Percentiles rank a stretch among this genome's conserved stretches.
These are phyloP conservation scores for Sporothrix sp. DNA, from an alignment of 2,329 filamentous ascomycete species.

Conservation along the genomic window DNA sequence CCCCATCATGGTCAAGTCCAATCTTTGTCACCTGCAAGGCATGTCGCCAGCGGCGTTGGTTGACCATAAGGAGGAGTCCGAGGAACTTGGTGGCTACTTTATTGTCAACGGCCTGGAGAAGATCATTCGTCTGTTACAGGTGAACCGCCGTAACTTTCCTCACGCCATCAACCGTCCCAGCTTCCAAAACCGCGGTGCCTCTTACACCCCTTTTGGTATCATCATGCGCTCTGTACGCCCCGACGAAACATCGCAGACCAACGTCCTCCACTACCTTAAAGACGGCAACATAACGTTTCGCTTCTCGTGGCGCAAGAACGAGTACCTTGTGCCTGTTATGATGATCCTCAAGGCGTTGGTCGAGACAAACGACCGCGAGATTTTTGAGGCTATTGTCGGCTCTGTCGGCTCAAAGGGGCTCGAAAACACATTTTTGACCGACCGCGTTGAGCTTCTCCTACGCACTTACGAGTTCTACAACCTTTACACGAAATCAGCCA, in stretches of 20 bases:
- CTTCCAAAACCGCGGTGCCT: conserved; percentile 75
- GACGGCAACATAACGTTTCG: conserved; percentile 96
- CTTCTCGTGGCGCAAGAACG: conserved; percentile 96
- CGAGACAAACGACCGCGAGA: conserved; percentile 92
- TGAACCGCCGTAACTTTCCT: conserved; percentile 86
- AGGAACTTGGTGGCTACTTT: conserved; percentile 94
- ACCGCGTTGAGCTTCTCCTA: conserved; percentile 83
- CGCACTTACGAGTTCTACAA: conserved; percentile 89
- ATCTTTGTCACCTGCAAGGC: conserved; percentile 80
- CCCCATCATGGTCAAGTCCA: conserved; percentile 92
- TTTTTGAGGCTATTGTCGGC: conserved; percentile 89
- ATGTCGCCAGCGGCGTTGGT: conserved; percentile 77
- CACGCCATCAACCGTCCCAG: conserved; percentile 88
- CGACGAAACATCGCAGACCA: conserved; percentile 97
- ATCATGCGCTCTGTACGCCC: conserved; percentile 85
- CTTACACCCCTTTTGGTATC: conserved; percentile 84
- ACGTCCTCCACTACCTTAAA: conserved; percentile 88
- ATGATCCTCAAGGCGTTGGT: conserved; percentile 94
- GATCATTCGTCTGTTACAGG: conserved; percentile 82
- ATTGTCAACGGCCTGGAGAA: conserved; percentile 97
- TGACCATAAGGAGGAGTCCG: conserved; percentile 82
- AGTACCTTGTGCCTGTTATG: conserved; percentile 90
- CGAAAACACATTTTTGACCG: conserved; percentile 85
- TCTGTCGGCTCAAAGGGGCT: conserved; percentile 64
- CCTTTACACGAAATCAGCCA: conserved; percentile 72